These are phyloP conservation scores for Mortierella sp. DNA, from an alignment of 371 early-diverging fungal genomes.

Conservation along the genomic window DNA sequence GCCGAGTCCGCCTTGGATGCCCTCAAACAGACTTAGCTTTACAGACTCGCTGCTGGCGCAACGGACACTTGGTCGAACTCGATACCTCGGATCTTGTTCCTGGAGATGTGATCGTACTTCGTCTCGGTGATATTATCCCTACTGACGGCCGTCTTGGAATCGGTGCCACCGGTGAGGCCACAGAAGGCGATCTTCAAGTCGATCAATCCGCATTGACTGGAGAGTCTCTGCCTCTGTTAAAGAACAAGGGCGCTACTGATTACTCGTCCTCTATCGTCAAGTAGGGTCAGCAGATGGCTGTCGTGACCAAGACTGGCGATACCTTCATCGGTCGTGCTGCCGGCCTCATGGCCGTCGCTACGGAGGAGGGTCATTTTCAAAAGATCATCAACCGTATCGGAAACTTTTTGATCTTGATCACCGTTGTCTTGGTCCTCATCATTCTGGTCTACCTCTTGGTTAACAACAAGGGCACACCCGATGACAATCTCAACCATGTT, in stretches of 20 bases:
- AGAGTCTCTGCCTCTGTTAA: constrained; percentile 88
- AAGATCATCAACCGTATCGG: constrained; percentile 93
- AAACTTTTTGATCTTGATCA: constrained; percentile 88
- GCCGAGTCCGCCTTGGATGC: constrained; percentile 93
- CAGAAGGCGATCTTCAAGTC: constrained; percentile 81
- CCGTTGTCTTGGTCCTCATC: constrained; percentile 82
- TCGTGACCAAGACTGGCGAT: constrained; percentile 88
- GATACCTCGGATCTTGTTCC: constrained; percentile 83
- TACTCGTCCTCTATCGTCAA: constrained; percentile 87
- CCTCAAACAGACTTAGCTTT: constrained; percentile 79
- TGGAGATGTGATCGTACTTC: constrained; percentile 90
- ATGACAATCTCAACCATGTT: constrained; percentile 60
- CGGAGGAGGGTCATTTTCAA: constrained; percentile 87
- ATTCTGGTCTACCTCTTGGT: constrained; percentile 79
- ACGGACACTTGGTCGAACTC: constrained; percentile 82
- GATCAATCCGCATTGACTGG: constrained; percentile 97
- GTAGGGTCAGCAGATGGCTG: constrained; percentile 85
- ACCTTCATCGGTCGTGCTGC: constrained; percentile 93
- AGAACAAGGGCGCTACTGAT: constrained; percentile 80
- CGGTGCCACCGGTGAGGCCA: constrained; percentile 80
- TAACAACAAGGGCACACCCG: constrained; percentile 28
- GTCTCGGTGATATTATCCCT: constrained; percentile 94
- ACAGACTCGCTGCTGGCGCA: constrained; percentile 81
- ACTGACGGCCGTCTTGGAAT: constrained; percentile 92
- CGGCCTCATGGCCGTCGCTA: constrained; percentile 82